These are phyloP conservation scores for Knufia fluminis DNA, from an alignment of 2,329 filamentous ascomycete species.

Conservation along the genomic window DNA sequence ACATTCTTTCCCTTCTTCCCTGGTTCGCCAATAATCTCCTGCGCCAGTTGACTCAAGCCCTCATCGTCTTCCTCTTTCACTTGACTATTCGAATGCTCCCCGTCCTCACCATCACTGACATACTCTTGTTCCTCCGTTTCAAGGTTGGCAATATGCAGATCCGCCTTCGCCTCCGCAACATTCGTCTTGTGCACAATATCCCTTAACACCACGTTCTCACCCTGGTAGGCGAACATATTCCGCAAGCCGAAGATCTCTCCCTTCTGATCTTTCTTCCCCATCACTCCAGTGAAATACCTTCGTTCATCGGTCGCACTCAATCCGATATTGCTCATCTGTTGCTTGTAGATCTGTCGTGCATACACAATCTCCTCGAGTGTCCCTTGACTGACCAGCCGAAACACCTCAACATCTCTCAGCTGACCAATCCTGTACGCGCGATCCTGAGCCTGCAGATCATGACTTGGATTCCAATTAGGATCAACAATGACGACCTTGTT, in stretches of 20 bases:
- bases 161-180: slow-evolving; percentile 81
- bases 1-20: slow-evolving; percentile 33
- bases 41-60: slow-evolving; percentile 64
- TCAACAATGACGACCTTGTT: slow-evolving; percentile 98
- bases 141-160: slow-evolving; percentile 69
- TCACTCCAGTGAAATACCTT: slow-evolving; percentile 90
- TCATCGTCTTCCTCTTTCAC: slow-evolving; percentile 47
- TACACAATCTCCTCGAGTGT: slow-evolving; percentile 98
- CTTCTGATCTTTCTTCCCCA: slow-evolving; percentile 70
- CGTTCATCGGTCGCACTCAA: slow-evolving; percentile 89
- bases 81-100: slow-evolving; percentile 11
- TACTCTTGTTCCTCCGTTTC: slow-evolving; percentile 53
- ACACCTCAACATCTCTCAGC: slow-evolving; percentile 85
- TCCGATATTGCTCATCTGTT: slow-evolving; percentile 95
- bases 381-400: slow-evolving; percentile 78
- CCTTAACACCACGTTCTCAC: slow-evolving; percentile 64
- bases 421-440: slow-evolving; percentile 94
- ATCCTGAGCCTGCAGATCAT: slow-evolving; percentile 92
- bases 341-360: slow-evolving; percentile 94
- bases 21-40: slow-evolving; percentile 44
- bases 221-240: slow-evolving; percentile 78
- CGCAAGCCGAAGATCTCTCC: slow-evolving; percentile 88
- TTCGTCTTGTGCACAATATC: slow-evolving; percentile 99
- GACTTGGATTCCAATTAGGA: slow-evolving; percentile 94
- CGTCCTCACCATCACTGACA: slow-evolving; percentile 19